Conservation (phyloP, 2,329 filamentous ascomycete genomes). For the Ophiobolus disseminans region DNA sequence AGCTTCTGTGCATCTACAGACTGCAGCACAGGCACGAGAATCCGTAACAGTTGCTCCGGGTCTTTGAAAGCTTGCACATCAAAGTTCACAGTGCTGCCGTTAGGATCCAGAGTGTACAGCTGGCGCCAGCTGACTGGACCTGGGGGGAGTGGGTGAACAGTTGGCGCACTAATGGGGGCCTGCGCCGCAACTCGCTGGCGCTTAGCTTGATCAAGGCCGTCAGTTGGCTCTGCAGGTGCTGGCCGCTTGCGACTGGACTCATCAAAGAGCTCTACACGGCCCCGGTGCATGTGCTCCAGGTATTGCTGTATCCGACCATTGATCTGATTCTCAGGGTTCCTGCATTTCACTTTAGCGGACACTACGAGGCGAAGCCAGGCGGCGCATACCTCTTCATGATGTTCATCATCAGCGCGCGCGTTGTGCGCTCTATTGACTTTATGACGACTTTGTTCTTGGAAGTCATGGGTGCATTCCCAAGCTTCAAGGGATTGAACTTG, state of each 20-base stretch:
- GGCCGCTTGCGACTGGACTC: slow-evolving; percentile 80
- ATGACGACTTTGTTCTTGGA: slow-evolving; percentile 81
- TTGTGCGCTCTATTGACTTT: slow-evolving; percentile 94
- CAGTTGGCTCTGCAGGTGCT: slow-evolving; percentile 71
- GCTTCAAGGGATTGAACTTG: slow-evolving; percentile 88
- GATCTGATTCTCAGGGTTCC: slow-evolving; percentile 81
- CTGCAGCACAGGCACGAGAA: slow-evolving; percentile 79
- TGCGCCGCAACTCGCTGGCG: slow-evolving; percentile 72
- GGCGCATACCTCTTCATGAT: slow-evolving; percentile 73
- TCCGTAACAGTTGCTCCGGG: slow-evolving; percentile 75
- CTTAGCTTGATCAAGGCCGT: slow-evolving; percentile 79
- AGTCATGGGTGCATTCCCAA: slow-evolving; percentile 78
- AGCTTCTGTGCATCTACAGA: slow-evolving; percentile 73
- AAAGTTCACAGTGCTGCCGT: slow-evolving; percentile 76
- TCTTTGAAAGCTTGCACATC: slow-evolving; percentile 79
- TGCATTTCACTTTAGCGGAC: slow-evolving; percentile 43
- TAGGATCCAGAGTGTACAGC: slow-evolving; percentile 83
- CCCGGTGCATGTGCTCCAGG: slow-evolving; percentile 80
- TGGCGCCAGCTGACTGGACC: slow-evolving; percentile 82
- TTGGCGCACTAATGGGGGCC: slow-evolving; percentile 51
- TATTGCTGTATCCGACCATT: slow-evolving; percentile 83
- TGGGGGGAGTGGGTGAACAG: slow-evolving; percentile 74
- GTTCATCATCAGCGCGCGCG: slow-evolving; percentile 81
- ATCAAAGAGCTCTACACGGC: slow-evolving; percentile 78
- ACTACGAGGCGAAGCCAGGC: neutral